Conservation (phyloP, 495 filamentous ascomycete genomes). For the Aspergillus panamensis region DNA sequence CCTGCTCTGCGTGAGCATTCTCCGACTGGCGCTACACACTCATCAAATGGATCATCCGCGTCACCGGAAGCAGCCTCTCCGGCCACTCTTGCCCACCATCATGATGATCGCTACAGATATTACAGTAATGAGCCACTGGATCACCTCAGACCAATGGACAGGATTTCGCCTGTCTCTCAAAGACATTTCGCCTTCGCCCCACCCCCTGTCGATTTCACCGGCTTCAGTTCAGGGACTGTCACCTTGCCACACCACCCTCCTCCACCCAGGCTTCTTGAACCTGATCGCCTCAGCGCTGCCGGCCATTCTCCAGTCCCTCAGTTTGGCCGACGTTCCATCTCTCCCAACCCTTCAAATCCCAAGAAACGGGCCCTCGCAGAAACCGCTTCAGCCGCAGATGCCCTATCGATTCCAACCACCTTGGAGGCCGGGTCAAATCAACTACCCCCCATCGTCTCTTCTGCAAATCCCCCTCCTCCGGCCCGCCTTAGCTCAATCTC, state of each 20-base stretch:
- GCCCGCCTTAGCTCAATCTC: slow-evolving; percentile 71
- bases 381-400: slow-evolving; percentile 28
- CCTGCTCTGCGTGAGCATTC: slow-evolving; percentile 65
- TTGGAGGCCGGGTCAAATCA: slow-evolving; percentile 43
- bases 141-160: slow-evolving; percentile 28
- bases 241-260: slow-evolving; percentile 40
- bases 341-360: slow-evolving; percentile 36
- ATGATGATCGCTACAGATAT: slow-evolving; percentile 56
- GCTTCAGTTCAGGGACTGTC: slow-evolving; percentile 37
- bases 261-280: slow-evolving; percentile 41
- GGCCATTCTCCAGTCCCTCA: slow-evolving; percentile 33
- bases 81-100: slow-evolving; percentile 50
- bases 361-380: slow-evolving; percentile 46
- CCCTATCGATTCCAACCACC: slow-evolving; percentile 28
- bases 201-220: slow-evolving; percentile 52
- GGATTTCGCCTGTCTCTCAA: slow-evolving; percentile 30
- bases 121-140: slow-evolving; percentile 38
- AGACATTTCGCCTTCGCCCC: slow-evolving; percentile 37
- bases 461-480: slow-evolving; percentile 39
- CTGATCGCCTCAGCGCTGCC: slow-evolving; percentile 30
- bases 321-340: slow-evolving; percentile 39
- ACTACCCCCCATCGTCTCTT: slow-evolving; percentile 45
- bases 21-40: slow-evolving; percentile 41
- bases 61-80: slow-evolving; percentile 42
- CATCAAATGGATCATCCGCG: slow-evolving; percentile 42